These are phyloP conservation scores for Carex arenaria DNA, from an alignment of 202 grass and related monocot species.

Conservation along the genomic window DNA sequence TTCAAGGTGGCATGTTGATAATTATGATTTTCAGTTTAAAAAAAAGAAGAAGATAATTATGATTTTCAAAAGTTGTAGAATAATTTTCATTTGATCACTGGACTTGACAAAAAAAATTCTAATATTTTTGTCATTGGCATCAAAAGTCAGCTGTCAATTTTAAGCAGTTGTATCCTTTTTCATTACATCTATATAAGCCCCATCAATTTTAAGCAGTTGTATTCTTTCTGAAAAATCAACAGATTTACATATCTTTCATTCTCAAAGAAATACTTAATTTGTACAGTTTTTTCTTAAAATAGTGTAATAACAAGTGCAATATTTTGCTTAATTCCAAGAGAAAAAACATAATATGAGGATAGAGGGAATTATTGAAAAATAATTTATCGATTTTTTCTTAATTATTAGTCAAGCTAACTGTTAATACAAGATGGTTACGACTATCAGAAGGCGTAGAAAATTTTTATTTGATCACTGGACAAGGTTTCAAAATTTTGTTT, in stretches of 20 bases:
- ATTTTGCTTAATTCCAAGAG: background rate
- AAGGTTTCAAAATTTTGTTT: background rate
- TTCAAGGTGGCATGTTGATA: background rate
- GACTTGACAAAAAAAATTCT: background rate
- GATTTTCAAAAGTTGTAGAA: background rate
- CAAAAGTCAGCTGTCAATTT: background rate
- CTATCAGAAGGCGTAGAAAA: background rate
- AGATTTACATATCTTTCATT: no score
- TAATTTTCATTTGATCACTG: background rate
- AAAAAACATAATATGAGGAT: background rate
- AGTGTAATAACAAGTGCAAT: no score
- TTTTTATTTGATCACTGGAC: background rate
- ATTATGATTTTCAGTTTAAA: no score
- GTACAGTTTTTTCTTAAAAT: no score
- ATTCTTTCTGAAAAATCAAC: no score
- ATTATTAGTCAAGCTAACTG: background rate
- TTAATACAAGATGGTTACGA: background rate
- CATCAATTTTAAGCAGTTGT: no score
- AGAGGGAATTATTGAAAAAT: background rate
- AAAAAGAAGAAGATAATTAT: no score
- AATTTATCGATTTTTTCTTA: background rate
- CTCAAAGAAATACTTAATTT: no score
- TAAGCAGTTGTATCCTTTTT: background rate
- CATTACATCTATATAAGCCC: background rate
- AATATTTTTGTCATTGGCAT: background rate